Evolutionary conservation across 257 asterid species (phyloP).

Genomic region (Primulina tabacum): DNA sequence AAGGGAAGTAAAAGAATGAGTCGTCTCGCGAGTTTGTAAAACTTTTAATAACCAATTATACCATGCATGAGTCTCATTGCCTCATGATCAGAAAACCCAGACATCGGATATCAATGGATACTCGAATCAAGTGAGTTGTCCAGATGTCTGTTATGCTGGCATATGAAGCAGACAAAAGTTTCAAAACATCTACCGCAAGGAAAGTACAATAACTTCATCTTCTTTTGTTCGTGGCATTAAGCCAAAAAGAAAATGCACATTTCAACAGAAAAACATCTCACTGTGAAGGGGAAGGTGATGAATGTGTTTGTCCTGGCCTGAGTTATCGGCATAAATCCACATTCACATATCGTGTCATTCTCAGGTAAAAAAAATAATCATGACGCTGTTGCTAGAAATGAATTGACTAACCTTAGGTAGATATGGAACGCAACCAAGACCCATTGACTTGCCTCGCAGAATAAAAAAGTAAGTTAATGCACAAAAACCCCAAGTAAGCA

Average conservation of each 20-base stretch:
- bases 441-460: constrained; percentile 81
- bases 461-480: constrained; percentile 29
- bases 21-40: neutral
- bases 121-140: constrained; percentile 3
- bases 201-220: neutral
- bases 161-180: neutral
- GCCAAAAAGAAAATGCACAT: neutral
- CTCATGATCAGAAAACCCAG: neutral
- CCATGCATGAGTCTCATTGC: neutral
- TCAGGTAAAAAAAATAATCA: constrained; percentile 3
- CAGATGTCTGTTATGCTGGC: constrained; percentile 10
- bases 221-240: neutral
- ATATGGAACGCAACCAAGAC: constrained; percentile 97
- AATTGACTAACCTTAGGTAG: constrained; percentile 86
- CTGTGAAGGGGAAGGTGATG: neutral
- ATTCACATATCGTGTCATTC: constrained; percentile 15
- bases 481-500: constrained; percentile 19
- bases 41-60: no score
- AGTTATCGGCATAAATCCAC: constrained; percentile 7
- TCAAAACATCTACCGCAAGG: neutral
- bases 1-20: no score
- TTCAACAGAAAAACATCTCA: neutral
- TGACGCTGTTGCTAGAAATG: constrained; percentile 12
- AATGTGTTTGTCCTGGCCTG: neutral
- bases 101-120: neutral